Evolutionary conservation across 805 yeast species (phyloP), one percentile per base, ranked within the genome.

Genomic region (Lipomyces orientalis): DNA sequence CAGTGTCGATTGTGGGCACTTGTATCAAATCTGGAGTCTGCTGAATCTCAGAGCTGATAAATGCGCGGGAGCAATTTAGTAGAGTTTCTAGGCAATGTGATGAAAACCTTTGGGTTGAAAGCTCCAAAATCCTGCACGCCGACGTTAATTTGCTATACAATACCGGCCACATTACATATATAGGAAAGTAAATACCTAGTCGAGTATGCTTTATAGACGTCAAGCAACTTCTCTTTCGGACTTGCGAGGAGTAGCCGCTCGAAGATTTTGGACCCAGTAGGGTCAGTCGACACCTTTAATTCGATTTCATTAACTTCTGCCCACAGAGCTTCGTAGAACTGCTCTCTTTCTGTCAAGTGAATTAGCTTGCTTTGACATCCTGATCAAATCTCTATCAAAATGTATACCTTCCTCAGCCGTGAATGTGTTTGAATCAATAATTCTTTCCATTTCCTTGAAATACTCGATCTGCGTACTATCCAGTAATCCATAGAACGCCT

Each of bases 61-160:
- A 62, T 16, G 52, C n/a, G 16, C 69, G 43, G 7, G 67, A 60
- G 34, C 61, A 39, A 34, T 63, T 90, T 35, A 94, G 78, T 49
- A 93, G 81, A 0, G 98, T 91, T 77, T 94, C 98, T 63, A 93
- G 81, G 68, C 96, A 97, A 78, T 95, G 99, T 0, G 98, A 93
- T 1, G 97, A 88, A 76, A 92, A 94, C 76, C 93, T 93, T 75
- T 95, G 98, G 73, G 87, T 87, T 2, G 95, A 85, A 71, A 93
- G 82, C 25, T 88, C 86, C n/a, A 84, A 86, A 73, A 91, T 89
- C 71, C 71, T 58, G 16, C 1, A n/a, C 9, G n/a, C 37, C n/a
- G n/a, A 37, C 22, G 49, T 43, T 19, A 43, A 19, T n/a, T 58
- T 19, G 10, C 51, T 29, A 10, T 12, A 37, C 16, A 4, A 37